Percentiles rank a stretch among this genome's conserved stretches.
Evolutionary conservation across 2,329 filamentous ascomycete species (phyloP).

Genomic region (Ambrosiella beaveri): DNA sequence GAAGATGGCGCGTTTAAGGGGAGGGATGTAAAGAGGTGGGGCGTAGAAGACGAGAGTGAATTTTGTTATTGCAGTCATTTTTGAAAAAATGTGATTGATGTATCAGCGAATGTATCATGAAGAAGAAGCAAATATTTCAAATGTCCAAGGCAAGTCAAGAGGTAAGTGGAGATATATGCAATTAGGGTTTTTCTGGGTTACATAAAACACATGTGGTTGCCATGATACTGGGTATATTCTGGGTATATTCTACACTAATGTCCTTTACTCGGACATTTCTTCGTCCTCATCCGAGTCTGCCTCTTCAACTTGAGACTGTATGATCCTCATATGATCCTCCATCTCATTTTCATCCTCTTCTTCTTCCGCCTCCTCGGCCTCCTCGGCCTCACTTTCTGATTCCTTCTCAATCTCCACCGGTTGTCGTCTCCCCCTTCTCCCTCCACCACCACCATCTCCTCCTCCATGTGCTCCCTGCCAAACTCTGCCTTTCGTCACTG

Average conservation of each 20-base stretch:
- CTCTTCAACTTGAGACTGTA: background rate
- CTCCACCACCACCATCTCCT: too few species aligned
- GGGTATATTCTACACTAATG: background rate
- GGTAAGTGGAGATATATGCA: background rate
- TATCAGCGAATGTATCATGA: background rate
- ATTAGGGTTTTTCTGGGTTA: background rate
- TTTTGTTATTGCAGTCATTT: background rate
- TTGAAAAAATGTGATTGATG: background rate
- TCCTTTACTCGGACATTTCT: slow-evolving; percentile 1
- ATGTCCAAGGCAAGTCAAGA: background rate
- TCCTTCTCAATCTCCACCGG: background rate
- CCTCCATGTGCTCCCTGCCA: slow-evolving; percentile 22
- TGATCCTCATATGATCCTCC: background rate
- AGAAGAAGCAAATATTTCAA: too few species aligned
- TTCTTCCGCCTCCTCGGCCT: slow-evolving; percentile 16
- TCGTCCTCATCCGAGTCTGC: background rate
- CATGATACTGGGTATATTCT: background rate
- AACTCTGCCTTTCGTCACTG: slow-evolving; percentile 35
- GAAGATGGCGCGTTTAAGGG: slow-evolving; percentile 38
- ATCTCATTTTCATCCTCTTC: slow-evolving; percentile 13
- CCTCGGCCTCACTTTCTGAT: slow-evolving; percentile 19
- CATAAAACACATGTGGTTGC: background rate
- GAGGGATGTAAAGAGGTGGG: slow-evolving; percentile 26
- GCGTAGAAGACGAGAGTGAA: slow-evolving; percentile 34
- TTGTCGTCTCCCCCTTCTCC: background rate